Evolutionary conservation across 768 basidiomycete species (phyloP), one percentile per base, ranked within the genome.

Genomic region (Termitomyces sp.): DNA sequence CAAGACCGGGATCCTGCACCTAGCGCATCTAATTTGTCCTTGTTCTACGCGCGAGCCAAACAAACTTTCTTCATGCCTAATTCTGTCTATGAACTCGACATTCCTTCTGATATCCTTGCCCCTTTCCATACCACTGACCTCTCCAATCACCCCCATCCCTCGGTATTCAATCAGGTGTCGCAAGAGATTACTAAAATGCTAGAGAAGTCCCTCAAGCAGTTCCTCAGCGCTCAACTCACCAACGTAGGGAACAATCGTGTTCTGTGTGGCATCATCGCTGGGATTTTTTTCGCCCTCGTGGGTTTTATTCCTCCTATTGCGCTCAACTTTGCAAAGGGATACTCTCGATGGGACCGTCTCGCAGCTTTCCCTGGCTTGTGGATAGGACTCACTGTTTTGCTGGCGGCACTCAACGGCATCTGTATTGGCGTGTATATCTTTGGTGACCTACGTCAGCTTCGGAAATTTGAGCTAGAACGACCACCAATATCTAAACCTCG

Each of bases 391-490:
- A 81, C 82, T 2, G 69, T 89, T 16, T 62, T 89, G 16, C 58
- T 90, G 4, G 77, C 84, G 4, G 85, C 86, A 49, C 61, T 90
- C 35, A 80, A 89, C 59, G 89, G 89, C 4, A 83, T 91, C 11
- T 92, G 90, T 66, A 66, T 91, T 54, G 89, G 88, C 66, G 82
- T 92, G 5, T 92, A 90, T 66, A 66, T 91, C 31, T 90, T 91
- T 63, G 90, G 90, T 8, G 90, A 92, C 69, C 75, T 91, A 19
- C 77, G 90, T 8, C 90, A 92, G 64, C 77, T 92, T 19, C 83
- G 86, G 62, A 86, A 83, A 61, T 90, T 90, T 64, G 90, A 91
- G 67, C 82, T 92, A n/a, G 69, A 82, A 4, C 77, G 88, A 21
- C 89, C 89, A 10, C 71, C 81, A 14, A 85, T 87, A 60, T 85